Evolutionary conservation across 805 yeast genomes (phyloP), one percentile per base, ranked within the genome.

Genomic region (Nakazawaea ishiwadae): DNA sequence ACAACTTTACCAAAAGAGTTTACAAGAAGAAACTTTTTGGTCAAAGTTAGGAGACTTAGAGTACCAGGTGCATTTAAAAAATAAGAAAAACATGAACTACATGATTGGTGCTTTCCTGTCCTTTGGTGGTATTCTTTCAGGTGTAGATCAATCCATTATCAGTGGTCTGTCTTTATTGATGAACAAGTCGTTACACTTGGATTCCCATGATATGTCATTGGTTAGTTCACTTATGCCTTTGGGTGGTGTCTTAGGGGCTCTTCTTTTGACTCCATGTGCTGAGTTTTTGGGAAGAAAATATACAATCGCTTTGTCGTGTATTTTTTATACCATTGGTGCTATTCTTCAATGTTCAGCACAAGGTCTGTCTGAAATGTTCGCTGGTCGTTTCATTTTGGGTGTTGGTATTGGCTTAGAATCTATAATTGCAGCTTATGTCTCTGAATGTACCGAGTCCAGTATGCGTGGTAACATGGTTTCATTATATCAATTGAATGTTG

Each of bases 321-420:
- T 78, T 31, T 68, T 75, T 63, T 78, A 79, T 58, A 77, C 84
- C 15, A 48, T 77, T 34, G 84, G 85, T 41, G 81, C 81, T 45
- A 74, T 65, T 23, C 52, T 79, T 42, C 77, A 81, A 62, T 79
- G 81, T 27, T 78, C 75, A 35, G 53, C 75, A 16, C 65, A 52
- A 15, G 54, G 53, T 46, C 65, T 64, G 35, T 58, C 61, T 24
- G 75, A 76, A 64, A 63, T 83, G 69, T 68, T 69, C 59, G 79
- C 79, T 42, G 75, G 82, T 54, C 70, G 84, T 52, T 73, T 78
- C 49, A 53, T 78, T 41, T 61, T 79, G 28, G 86, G 86, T 45
- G 58, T 76, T 29, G 85, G 84, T 51, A 73, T 79, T 41, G 86
- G 86, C 46, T 67, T 79, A 35, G 84, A 78, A 58, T 80, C 82